Base-by-base conservation (phyloP, 495 filamentous ascomycete species). In the Parachaetomium inaequale region DNA sequence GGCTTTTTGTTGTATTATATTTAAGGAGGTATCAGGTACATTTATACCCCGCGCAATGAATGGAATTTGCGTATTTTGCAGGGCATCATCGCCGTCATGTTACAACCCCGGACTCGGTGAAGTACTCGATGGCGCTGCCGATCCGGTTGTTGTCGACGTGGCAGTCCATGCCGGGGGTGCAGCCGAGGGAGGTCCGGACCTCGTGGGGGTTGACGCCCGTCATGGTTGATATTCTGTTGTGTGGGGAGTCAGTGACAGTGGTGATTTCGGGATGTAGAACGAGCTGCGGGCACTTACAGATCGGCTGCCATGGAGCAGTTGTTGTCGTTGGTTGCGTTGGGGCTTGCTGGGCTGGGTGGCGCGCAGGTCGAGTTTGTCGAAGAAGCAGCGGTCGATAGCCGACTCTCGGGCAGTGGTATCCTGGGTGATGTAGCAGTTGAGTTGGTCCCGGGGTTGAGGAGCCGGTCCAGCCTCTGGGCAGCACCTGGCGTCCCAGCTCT, bases 271-370 rank as follows among this genome's bases (percentile, higher is more conserved):
- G 32, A 34, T 34, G 32, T 34, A 34, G 32, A 34, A 34, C 32
- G 11, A 6, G 31, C 1, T 47, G 6, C 46, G n/a, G 26, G 36
- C 17, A 55, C 62, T 40, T 55, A 64, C 62, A 65, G 15, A 26
- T 65, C 58, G 28, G 63, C 51, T 8, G 63, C 58, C 42, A 59
- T 51, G 6, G 63, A 56, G 46, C 63, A 65, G 51, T 57, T 59
- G 46, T 28, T 26, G 21, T 14, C 25, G 23, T 11, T 46, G 11
- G 2, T 7, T 15, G 42, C 17, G 19, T 45, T 11, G 42, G 42
- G 40, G 14, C 17, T 43, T n/a, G 17, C n/a, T n/a, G n/a, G n/a
- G n/a, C n/a, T n/a, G n/a, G n/a, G n/a, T n/a, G n/a, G n/a, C n/a
- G n/a, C n/a, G n/a, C n/a, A n/a, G n/a, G n/a, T n/a, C n/a, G n/a